Conservation (phyloP, 1,284 basidiomycete species). For the Phylloporus sp. region DNA sequence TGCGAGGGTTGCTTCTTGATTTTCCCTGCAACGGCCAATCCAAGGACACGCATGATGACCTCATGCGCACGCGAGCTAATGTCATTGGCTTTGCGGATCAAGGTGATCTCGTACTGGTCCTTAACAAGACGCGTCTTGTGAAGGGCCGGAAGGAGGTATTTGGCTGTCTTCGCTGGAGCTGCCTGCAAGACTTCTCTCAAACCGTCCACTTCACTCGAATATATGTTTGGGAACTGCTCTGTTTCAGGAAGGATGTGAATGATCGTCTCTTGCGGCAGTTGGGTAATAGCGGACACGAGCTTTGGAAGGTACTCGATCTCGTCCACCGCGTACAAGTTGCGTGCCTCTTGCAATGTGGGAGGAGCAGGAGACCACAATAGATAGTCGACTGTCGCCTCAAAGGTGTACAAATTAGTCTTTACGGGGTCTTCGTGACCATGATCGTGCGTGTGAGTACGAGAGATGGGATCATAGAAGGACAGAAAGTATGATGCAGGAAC, state of each 20-base stretch:
- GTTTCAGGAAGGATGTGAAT: slow-evolving; percentile 71
- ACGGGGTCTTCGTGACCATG: slow-evolving; percentile 1
- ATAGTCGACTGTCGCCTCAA: slow-evolving; percentile 73
- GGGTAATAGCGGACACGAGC: slow-evolving; percentile 60
- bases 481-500: slow-evolving; percentile 77
- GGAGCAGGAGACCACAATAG: slow-evolving; percentile 90
- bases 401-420: slow-evolving; percentile 76
- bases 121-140: slow-evolving; percentile 83
- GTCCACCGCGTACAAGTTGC: slow-evolving; percentile 64
- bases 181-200: slow-evolving; percentile 49
- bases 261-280: slow-evolving; percentile 64
- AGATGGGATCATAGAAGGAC: slow-evolving; percentile 56
- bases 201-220: slow-evolving; percentile 27
- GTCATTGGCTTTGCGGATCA: slow-evolving; percentile 79
- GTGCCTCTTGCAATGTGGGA: slow-evolving; percentile 69
- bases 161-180: slow-evolving; percentile 39
- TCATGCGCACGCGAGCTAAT: slow-evolving; percentile 91
- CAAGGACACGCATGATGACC: slow-evolving; percentile 89
- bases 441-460: slow-evolving; percentile 2
- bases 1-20: slow-evolving; percentile 48
- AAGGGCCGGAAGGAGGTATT: slow-evolving; percentile 76
- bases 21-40: slow-evolving; percentile 68
- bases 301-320: slow-evolving; percentile 57
- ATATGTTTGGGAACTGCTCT: slow-evolving; percentile 62
- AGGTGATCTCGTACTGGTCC: slow-evolving; percentile 73